phyloP scores from a whole-genome alignment of 2,329 filamentous ascomycete genomes.

The Pseudofabraea citricarpa region DNA sequence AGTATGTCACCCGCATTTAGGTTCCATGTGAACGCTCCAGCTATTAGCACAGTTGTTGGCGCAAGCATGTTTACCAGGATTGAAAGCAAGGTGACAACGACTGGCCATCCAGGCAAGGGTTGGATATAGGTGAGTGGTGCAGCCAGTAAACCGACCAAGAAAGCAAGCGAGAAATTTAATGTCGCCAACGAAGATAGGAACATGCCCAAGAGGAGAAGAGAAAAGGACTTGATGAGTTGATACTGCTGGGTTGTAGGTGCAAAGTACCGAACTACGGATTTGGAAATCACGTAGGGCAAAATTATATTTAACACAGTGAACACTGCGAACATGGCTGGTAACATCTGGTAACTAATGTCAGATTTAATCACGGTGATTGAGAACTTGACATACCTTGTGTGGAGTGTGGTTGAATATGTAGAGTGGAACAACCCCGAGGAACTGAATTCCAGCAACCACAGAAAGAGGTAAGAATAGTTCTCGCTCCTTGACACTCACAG shows the following conservation, averaged over 20 bases:
- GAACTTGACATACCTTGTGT: slow-evolving; percentile 44
- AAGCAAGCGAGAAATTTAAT: slow-evolving; percentile 88
- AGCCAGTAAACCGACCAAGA: slow-evolving; percentile 76
- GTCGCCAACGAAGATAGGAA: slow-evolving; percentile 90
- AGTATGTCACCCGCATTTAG: slow-evolving; percentile 54
- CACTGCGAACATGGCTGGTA: slow-evolving; percentile 51
- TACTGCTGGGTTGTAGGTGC: slow-evolving; percentile 63
- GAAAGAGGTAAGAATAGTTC: slow-evolving; percentile 68
- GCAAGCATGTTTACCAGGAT: slow-evolving; percentile 54
- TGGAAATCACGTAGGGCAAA: slow-evolving; percentile 53
- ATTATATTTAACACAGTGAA: slow-evolving; percentile 51
- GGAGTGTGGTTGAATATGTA: slow-evolving; percentile 79
- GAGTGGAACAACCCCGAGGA: slow-evolving; percentile 73
- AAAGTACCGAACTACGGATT: slow-evolving; percentile 45
- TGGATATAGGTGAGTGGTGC: slow-evolving; percentile 73
- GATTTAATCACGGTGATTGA: not conserved
- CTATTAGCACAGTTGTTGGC: slow-evolving; percentile 52
- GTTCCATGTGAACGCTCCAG: slow-evolving; percentile 41
- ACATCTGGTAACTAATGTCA: slow-evolving; percentile 39
- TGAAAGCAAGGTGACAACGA: slow-evolving; percentile 37
- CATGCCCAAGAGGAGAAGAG: slow-evolving; percentile 86
- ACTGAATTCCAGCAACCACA: slow-evolving; percentile 68
- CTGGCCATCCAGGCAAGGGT: slow-evolving; percentile 37
- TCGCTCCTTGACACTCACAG: slow-evolving; percentile 31
- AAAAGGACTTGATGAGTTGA: slow-evolving; percentile 81